A percentile compares a stretch with the other conserved stretches of the same genome.
Evolutionary conservation across 1,284 basidiomycete genomes (phyloP).

Genomic region (Phylloboletellus chloephorus): DNA sequence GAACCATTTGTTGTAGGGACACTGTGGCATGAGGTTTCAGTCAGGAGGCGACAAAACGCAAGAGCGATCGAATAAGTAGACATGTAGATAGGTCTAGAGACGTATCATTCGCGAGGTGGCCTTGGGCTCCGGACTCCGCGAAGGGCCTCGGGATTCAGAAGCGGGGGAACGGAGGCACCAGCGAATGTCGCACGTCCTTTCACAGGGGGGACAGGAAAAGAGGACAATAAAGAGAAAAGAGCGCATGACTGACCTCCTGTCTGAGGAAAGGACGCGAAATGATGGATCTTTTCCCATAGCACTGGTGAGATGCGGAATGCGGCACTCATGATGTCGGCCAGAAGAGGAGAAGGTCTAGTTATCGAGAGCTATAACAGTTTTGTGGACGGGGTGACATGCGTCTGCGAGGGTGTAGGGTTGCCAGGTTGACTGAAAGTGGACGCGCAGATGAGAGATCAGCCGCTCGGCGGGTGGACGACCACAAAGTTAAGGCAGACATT

Average conservation of each 20-base stretch:
- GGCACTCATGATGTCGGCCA: constrained; percentile 19
- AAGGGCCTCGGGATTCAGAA: background rate
- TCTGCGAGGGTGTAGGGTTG: constrained; percentile 18
- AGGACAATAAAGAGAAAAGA: constrained; percentile 49
- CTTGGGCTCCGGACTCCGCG: constrained; percentile 7
- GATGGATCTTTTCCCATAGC: constrained; percentile 89
- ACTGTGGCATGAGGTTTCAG: constrained; percentile 9
- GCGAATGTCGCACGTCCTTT: background rate
- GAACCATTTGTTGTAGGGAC: constrained; percentile 28
- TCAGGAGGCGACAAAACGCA: constrained; percentile 7
- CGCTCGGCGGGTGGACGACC: background rate
- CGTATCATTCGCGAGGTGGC: no score
- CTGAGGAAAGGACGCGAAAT: constrained; percentile 91
- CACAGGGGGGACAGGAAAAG: background rate
- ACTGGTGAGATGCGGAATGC: constrained; percentile 66
- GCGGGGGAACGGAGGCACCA: no score
- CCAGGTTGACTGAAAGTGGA: constrained; percentile 13
- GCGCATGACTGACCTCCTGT: constrained; percentile 76
- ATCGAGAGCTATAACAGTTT: constrained; percentile 13
- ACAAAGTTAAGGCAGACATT: constrained; percentile 17
- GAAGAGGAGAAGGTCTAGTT: constrained; percentile 6
- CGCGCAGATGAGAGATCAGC: constrained; percentile 12
- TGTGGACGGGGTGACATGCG: constrained; percentile 18
- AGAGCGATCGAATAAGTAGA: background rate
- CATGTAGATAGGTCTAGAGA: background rate